Conservation (phyloP, 129 eudicot species). For the Helianthus tuberosus region DNA sequence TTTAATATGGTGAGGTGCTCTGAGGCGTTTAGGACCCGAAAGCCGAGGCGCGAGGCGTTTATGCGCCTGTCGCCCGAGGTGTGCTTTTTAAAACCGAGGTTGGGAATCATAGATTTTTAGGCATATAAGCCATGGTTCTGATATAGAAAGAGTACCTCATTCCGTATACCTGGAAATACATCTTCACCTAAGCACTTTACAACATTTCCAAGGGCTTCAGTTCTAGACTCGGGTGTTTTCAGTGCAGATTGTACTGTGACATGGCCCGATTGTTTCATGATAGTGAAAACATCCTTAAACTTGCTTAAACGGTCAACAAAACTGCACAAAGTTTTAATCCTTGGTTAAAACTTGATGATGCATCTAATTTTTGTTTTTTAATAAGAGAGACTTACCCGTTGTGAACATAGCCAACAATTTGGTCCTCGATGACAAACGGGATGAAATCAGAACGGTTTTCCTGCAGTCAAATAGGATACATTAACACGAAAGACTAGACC, state of each 20-base stretch:
- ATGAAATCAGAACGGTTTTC: conserved; percentile 60
- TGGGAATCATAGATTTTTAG: neutral
- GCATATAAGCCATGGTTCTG: conserved; percentile 1
- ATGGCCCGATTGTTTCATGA: conserved; percentile 45
- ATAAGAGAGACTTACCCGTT: conserved; percentile 43
- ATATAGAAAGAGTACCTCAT: conserved; percentile 55
- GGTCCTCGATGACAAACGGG: conserved; percentile 68
- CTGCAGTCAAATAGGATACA: conserved; percentile 38
- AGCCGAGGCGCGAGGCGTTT: no score
- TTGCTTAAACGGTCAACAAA: conserved; percentile 63
- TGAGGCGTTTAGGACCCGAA: no score
- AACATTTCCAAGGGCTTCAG: conserved; percentile 71
- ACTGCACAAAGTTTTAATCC: conserved; percentile 40
- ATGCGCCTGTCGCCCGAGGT: no score
- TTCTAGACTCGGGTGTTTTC: conserved; percentile 55
- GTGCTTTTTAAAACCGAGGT: no score
- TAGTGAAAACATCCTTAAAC: conserved; percentile 55
- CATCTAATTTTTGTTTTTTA: neutral
- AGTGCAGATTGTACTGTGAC: conserved; percentile 53
- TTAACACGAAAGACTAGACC: neutral
- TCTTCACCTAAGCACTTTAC: conserved; percentile 63
- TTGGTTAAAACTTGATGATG: conserved; percentile 17
- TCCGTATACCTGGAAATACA: conserved; percentile 74
- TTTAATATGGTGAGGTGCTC: no score
- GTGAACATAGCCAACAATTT: conserved; percentile 77